Evolutionary conservation across 495 filamentous ascomycete species (phyloP), one percentile per base, ranked within the genome.

Genomic region (Penicillium coprophilum): DNA sequence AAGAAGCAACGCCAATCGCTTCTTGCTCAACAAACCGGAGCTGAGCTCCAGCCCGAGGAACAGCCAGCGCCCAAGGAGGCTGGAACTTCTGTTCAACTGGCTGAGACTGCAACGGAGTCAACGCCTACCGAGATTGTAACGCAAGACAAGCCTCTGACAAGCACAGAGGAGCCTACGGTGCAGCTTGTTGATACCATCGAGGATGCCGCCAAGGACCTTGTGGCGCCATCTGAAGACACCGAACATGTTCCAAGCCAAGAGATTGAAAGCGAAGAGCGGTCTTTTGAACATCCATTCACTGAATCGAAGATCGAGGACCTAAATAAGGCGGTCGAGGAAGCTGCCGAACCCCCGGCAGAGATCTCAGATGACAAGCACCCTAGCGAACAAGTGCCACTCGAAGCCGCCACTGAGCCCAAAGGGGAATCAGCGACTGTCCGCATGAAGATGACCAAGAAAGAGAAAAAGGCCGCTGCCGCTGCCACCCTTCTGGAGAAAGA

Each of bases 401-500:
- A 57, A 21, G 1, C 15, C 7, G 3, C 21, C 7, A 20, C 11
- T 24, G 57, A 50, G 20, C 28, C 32, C 3, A 32, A 32, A 27
- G 48, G 27, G 13, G 55, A 58, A 44, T 17, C 8, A 38, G 34
- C 56, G 12, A 34, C 27, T 6, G 27, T 19, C n/a, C 21, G 49
- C 12, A 63, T 56, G 30, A 64, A 67, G 55, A 56, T 57, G 55
- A 64, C 46, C 21, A 70, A 69, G 53, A 70, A 67, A 34, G 56
- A 59, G 31, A 61, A 59, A 41, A 64, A 60, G 54, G 49, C 48
- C 46, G 57, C 61, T 10, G 47, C 39, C 27, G 39, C 55, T 8
- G 46, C 46, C 20, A 20, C 50, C 23, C 27, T 24, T 23, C 21
- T 45, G 10, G 43, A 38, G 31, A 9, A 36, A 46, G 64, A 61